Evolutionary conservation across 108 stramenopile species (phyloP), one percentile per base, ranked within the genome.

Genomic region (Conticribra guillardii): DNA sequence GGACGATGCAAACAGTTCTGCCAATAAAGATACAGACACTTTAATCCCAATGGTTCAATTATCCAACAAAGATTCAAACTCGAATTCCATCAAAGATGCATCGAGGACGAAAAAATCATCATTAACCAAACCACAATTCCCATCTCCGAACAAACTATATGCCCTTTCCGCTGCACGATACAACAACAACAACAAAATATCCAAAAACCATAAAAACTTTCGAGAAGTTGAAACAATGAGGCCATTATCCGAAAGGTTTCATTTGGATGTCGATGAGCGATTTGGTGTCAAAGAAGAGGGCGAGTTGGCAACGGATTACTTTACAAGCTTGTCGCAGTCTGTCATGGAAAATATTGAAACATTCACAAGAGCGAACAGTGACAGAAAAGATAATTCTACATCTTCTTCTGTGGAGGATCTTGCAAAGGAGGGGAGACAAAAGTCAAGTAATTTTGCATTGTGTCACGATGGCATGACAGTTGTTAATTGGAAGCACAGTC

Each of bases 401-500:
- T 44, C 8, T 19, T 3, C 4, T 54, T 22, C 8, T n/a, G n/a
- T n/a, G n/a, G n/a, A n/a, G n/a, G n/a, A n/a, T n/a, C n/a, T n/a
- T n/a, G n/a, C n/a, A n/a, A n/a, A n/a, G n/a, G n/a, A n/a, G n/a
- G n/a, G n/a, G n/a, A n/a, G n/a, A n/a, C n/a, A n/a, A n/a, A n/a
- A n/a, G n/a, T n/a, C n/a, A n/a, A n/a, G n/a, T n/a, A n/a, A n/a
- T n/a, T n/a, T 24, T 14, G 29, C 32, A 21, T 30, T 59, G 14
- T 78, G 76, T 24, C 41, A 78, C 34, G 54, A 67, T 21, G 79
- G 73, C 15, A 50, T 74, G 64, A 71, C 69, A 11, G 72, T 81
- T 1, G 64, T 81, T 14, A 81, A 76, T 60, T 81, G 80, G 80
- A 81, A 81, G 34, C 80, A 81, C 46, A 55, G 52, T 46, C 63